phyloP scores from a whole-genome alignment of 805 yeast species.

The Isabelozyma rhagii region DNA sequence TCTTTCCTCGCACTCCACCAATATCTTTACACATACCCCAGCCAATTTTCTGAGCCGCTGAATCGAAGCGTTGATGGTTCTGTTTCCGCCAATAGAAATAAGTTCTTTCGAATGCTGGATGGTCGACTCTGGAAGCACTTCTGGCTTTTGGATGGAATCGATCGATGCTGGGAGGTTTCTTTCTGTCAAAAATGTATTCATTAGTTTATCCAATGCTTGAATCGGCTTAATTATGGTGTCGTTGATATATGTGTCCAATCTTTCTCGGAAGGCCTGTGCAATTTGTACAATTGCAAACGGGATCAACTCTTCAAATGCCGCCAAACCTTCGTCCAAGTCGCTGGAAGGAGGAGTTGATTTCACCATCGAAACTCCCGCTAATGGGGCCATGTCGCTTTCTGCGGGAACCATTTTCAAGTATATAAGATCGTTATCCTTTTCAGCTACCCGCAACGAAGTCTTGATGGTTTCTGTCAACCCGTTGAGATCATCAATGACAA shows the following conservation, averaged over 20 bases:
- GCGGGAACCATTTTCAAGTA: slow-evolving; percentile 66
- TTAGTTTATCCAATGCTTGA: slow-evolving; percentile 40
- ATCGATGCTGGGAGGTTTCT: slow-evolving; percentile 59
- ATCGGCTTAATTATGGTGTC: slow-evolving; percentile 47
- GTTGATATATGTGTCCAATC: slow-evolving; percentile 54
- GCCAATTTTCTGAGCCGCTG: slow-evolving; percentile 46
- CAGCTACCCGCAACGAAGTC: slow-evolving; percentile 50
- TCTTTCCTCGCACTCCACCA: slow-evolving; percentile 45
- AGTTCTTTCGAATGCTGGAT: slow-evolving; percentile 55
- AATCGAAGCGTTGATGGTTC: slow-evolving; percentile 38
- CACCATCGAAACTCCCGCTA: slow-evolving; percentile 55
- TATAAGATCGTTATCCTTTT: slow-evolving; percentile 78
- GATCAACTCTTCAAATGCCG: slow-evolving; percentile 56
- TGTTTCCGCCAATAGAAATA: slow-evolving; percentile 50
- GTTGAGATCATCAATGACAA: slow-evolving; percentile 49
- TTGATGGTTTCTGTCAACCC: slow-evolving; percentile 47
- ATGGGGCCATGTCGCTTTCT: slow-evolving; percentile 32
- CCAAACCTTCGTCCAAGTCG: slow-evolving; percentile 15
- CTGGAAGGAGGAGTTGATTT: slow-evolving; percentile 40
- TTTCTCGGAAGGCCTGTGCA: slow-evolving; percentile 64
- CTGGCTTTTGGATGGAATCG: slow-evolving; percentile 57
- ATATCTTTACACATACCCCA: slow-evolving; percentile 34
- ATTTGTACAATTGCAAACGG: slow-evolving; percentile 67
- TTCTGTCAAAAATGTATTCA: slow-evolving; percentile 44
- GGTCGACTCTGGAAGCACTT: slow-evolving; percentile 56